A percentile compares a stretch with the other conserved stretches of the same genome.
Evolutionary conservation across 192 early-diverging fungal genomes (phyloP).

Genomic region (Glomus cerebriforme): DNA sequence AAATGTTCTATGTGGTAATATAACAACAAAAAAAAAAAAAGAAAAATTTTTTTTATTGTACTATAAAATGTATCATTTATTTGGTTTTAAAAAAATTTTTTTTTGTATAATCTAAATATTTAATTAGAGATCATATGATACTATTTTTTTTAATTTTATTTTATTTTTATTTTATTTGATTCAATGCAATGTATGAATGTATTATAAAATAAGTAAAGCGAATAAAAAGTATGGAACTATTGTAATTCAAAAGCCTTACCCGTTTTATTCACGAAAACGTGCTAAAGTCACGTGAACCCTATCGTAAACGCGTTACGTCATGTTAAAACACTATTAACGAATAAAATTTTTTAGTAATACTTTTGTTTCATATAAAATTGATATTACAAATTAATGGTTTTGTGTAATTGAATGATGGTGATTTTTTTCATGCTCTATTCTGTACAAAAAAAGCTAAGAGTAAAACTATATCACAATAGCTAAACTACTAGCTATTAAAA

Average conservation of each 20-base stretch:
- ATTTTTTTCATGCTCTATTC: neutral
- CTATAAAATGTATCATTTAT: no score
- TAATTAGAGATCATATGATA: no score
- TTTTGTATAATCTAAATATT: no score
- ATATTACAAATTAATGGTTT: neutral
- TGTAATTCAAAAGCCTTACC: no score
- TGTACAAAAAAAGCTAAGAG: neutral
- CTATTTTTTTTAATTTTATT: no score
- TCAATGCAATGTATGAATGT: no score
- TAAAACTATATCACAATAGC: neutral
- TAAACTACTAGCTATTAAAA: neutral
- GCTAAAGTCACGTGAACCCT: neutral
- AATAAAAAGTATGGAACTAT: no score
- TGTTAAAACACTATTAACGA: neutral
- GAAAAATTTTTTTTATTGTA: no score
- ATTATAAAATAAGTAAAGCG: no score
- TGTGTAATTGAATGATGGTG: neutral
- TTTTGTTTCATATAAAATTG: neutral
- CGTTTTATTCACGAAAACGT: neutral
- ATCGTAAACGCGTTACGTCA: neutral
- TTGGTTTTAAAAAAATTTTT: no score
- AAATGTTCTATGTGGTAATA: conserved; percentile 47
- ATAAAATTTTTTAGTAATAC: neutral
- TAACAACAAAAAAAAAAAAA: no score
- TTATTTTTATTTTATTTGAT: no score